Evolutionary conservation across 768 basidiomycete genomes (phyloP).

Genomic region (Rossbeevera mucosa): DNA sequence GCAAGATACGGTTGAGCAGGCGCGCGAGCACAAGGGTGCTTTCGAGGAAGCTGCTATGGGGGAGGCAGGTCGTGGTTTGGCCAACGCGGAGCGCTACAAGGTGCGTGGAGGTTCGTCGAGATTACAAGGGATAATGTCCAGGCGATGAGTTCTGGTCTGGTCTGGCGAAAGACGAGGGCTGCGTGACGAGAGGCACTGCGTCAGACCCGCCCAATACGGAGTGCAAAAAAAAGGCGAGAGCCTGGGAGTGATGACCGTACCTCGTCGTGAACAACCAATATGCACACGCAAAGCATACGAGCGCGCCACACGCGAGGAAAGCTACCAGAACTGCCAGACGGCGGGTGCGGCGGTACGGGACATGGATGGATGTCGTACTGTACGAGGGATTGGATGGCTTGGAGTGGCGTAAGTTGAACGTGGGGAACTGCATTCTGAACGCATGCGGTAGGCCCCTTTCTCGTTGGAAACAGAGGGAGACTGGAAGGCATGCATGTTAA

Average conservation of each 20-base stretch:
- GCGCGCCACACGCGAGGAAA: constrained; percentile 43
- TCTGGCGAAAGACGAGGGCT: background rate
- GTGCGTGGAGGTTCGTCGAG: constrained; percentile 22
- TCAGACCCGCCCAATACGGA: constrained; percentile 1
- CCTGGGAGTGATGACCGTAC: constrained; percentile 38
- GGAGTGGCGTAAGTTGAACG: constrained; percentile 16
- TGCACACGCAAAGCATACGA: constrained; percentile 54
- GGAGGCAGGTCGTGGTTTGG: constrained; percentile 48
- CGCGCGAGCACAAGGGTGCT: constrained; percentile 73
- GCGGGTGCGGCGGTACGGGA: constrained; percentile 27
- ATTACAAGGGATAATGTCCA: constrained; percentile 22
- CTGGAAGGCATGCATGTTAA: constrained; percentile 26
- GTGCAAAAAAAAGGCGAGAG: constrained; percentile 13
- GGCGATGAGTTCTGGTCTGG: background rate
- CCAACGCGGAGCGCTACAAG: constrained; percentile 13
- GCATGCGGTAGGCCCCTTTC: constrained; percentile 62
- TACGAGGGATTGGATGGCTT: constrained; percentile 2
- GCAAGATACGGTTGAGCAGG: constrained; percentile 69
- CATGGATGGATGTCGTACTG: constrained; percentile 1
- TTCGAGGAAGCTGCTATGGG: constrained; percentile 81
- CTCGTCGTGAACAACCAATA: constrained; percentile 64
- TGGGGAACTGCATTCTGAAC: constrained; percentile 35
- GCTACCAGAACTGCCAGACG: constrained; percentile 42
- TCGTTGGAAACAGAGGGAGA: constrained; percentile 67
- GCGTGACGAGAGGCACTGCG: background rate